These are phyloP conservation scores for Colletotrichum abscissum DNA, from an alignment of 2,329 filamentous ascomycete species.

Conservation along the genomic window DNA sequence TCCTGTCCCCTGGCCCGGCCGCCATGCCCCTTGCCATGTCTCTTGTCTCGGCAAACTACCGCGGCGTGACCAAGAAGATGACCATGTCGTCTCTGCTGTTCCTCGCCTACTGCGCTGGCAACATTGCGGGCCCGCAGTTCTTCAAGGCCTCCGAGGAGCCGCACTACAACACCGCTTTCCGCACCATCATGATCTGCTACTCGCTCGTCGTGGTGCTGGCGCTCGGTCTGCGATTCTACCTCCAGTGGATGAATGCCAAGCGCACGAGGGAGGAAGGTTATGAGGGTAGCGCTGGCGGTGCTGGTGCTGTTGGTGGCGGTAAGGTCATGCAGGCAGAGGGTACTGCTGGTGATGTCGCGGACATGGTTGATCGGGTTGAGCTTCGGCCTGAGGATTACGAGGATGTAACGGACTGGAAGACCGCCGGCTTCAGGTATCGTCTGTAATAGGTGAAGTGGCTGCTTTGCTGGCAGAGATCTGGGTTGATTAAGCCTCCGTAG, in stretches of 20 bases:
- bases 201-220: conserved; percentile 58
- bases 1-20: conserved; percentile 63
- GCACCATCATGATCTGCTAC: conserved; percentile 67
- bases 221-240: conserved; percentile 57
- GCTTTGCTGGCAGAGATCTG: background rate
- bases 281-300: conserved; percentile 54
- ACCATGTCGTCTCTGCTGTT: conserved; percentile 68
- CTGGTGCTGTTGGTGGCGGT: conserved; percentile 52
- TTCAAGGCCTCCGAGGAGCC: conserved; percentile 63
- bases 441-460: conserved; percentile 1
- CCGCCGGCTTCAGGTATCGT: conserved; percentile 68
- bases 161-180: conserved; percentile 64
- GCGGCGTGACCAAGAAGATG: conserved; percentile 70
- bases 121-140: conserved; percentile 67
- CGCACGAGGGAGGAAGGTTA: conserved; percentile 57
- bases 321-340: conserved; percentile 45
- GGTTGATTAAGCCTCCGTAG: background rate
- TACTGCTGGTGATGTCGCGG: conserved; percentile 40
- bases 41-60: conserved; percentile 66
- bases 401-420: conserved; percentile 71
- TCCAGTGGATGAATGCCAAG: conserved; percentile 56
- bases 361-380: conserved; percentile 48
- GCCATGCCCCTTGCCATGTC: conserved; percentile 66
- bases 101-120: conserved; percentile 65
- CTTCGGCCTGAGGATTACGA: conserved; percentile 61